A percentile compares a stretch with the other conserved stretches of the same genome.
phyloP scores from a whole-genome alignment of 1,284 basidiomycete species.

The Pseudozyma thailandica region DNA sequence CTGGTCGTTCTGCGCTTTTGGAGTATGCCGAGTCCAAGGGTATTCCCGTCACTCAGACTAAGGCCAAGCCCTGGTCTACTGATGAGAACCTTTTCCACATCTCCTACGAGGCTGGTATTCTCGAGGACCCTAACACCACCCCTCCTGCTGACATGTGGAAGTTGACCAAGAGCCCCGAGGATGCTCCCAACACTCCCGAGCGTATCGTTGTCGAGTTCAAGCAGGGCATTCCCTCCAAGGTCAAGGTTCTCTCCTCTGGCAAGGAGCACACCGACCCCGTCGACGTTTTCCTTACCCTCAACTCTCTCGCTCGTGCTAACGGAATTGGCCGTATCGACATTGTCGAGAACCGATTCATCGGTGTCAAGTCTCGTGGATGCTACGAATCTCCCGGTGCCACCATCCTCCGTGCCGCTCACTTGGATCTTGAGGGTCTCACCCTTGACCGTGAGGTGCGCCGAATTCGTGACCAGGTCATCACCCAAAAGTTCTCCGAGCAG shows the following conservation, averaged over 20 bases:
- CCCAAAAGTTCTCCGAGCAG: slow-evolving; percentile 86
- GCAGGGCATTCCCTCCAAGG: slow-evolving; percentile 76
- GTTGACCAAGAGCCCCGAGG: slow-evolving; percentile 84
- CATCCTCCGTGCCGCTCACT: slow-evolving; percentile 92
- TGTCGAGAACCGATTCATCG: slow-evolving; percentile 99
- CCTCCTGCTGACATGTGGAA: slow-evolving; percentile 99
- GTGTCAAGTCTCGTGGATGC: slow-evolving; percentile 97
- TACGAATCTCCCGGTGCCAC: slow-evolving; percentile 97
- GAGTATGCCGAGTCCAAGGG: slow-evolving; percentile 87
- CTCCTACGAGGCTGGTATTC: slow-evolving; percentile 98
- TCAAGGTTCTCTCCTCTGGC: slow-evolving; percentile 55
- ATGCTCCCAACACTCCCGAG: slow-evolving; percentile 84
- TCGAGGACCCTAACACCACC: slow-evolving; percentile 94
- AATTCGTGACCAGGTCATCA: slow-evolving; percentile 93
- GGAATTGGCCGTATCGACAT: slow-evolving; percentile 97
- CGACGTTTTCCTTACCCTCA: slow-evolving; percentile 91
- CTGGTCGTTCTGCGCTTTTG: slow-evolving; percentile 91
- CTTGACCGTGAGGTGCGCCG: slow-evolving; percentile 96
- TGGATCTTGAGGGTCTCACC: slow-evolving; percentile 96
- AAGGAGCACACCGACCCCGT: slow-evolving; percentile 81
- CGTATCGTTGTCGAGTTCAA: slow-evolving; percentile 77
- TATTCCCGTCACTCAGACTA: slow-evolving; percentile 94
- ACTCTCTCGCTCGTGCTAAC: slow-evolving; percentile 91
- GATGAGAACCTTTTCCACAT: slow-evolving; percentile 98
- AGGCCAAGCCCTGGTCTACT: slow-evolving; percentile 98